Conservation (phyloP, 768 basidiomycete genomes). For the Podaxis sp. region DNA sequence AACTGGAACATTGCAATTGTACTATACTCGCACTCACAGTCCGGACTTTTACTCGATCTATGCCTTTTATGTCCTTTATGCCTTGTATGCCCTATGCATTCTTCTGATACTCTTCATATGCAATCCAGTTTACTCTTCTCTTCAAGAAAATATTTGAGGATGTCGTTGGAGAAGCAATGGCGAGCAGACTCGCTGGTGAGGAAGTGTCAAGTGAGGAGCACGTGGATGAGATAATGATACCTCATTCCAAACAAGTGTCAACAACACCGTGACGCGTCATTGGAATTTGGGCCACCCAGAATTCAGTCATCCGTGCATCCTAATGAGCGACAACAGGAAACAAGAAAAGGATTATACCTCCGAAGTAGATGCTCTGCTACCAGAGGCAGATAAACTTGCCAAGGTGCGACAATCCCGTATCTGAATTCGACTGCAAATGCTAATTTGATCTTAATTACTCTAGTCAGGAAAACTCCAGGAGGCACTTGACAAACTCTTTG, state of each 20-base stretch:
- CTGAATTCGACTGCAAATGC: neutral
- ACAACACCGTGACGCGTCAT: conserved; percentile 66
- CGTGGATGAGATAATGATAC: no score
- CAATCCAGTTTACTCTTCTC: conserved; percentile 26
- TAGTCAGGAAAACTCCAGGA: conserved; percentile 82
- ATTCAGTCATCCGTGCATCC: conserved; percentile 35
- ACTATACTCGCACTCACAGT: conserved; percentile 7
- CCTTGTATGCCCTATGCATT: conserved; percentile 26
- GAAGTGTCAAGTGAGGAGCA: conserved; percentile 19
- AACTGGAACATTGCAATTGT: conserved; percentile 13
- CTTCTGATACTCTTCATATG: conserved; percentile 15
- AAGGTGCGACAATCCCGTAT: conserved; percentile 46
- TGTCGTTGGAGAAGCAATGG: no score
- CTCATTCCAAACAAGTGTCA: conserved; percentile 33
- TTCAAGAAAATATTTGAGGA: neutral
- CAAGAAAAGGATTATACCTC: conserved; percentile 84
- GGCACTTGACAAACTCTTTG: conserved; percentile 83
- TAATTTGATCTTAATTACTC: conserved; percentile 13
- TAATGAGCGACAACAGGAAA: conserved; percentile 78
- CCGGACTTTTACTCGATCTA: conserved; percentile 22
- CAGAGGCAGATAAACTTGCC: conserved; percentile 61
- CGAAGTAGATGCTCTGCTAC: conserved; percentile 75
- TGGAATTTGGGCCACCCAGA: conserved; percentile 30
- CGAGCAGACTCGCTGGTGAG: neutral
- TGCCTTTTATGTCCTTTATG: conserved; percentile 29